Base-by-base conservation (phyloP, 192 early-diverging fungal species). In the Geranomyces variabilis region DNA sequence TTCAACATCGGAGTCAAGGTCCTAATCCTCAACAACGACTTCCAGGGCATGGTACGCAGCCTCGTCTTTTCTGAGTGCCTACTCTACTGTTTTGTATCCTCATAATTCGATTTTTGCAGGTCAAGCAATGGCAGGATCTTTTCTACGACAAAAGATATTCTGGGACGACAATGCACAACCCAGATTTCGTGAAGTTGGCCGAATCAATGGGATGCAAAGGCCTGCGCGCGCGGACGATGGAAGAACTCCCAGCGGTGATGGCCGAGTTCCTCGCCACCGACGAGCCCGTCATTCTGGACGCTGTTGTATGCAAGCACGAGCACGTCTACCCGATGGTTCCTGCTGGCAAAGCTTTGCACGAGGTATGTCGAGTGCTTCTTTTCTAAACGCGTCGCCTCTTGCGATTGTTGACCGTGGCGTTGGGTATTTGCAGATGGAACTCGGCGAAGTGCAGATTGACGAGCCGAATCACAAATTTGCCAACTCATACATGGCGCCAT, bases 31-130 rank as follows among this genome's bases (percentile, higher is more conserved):
- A 98, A 99, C 87, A 99, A 99, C 79, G 93, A 95, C 69, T 99
- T 97, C 93, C 97, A 99, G 81, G 97, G 97, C 41, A 97, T 97
- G 97, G 94, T 96, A 66, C 89, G 92, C 82, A 88, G 91, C 91
- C 36, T 41, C 10, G 36, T 41, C 10, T 41, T 3, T 41, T 41
- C 10, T 41, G 36, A 3, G 10, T 1, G 17, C 17, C 15, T 17
- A 24, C 17, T 17, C 17, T 28, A 4, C 8, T 29, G 92, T 43
- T 21, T 12, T 30, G 24, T 46, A 0, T 66, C 10, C 36, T 31
- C 62, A 63, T 10, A 30, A 17, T 9, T 6, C 21, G 4, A 6
- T 46, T 19, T n/a, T 17, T 12, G 24, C 62, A 74, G 70, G 73
- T 77, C 21, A 87, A 87, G 68, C 86, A 87, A 74, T 87, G 86